These are phyloP conservation scores for Populus hybrid DNA, from an alignment of 441 rosid species.

Conservation along the genomic window DNA sequence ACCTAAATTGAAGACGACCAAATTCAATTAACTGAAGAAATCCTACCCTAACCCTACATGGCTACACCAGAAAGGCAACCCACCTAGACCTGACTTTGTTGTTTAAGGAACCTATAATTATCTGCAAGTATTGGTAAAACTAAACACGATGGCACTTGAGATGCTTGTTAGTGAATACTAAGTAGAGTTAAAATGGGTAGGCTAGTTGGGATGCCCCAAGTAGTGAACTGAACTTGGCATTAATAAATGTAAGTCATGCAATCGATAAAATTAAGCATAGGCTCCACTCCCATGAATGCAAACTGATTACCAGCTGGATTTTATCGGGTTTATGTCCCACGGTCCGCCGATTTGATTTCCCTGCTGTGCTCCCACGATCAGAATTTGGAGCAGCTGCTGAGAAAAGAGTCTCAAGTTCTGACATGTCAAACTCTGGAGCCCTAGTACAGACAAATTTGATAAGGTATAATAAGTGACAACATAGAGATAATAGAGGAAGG, in stretches of 20 bases:
- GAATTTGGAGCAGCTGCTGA: conserved; percentile 62
- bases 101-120: not conserved
- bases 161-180: not conserved
- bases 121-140: not conserved
- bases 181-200: not conserved
- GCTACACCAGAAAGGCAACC: not conserved
- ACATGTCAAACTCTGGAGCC: conserved; percentile 85
- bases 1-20: not conserved
- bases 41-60: not conserved
- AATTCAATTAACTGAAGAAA: not conserved
- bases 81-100: not conserved
- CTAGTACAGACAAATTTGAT: conserved; percentile 32
- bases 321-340: conserved; percentile 65
- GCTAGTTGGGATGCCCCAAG: not conserved
- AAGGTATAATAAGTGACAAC: not conserved
- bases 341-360: conserved; percentile 48
- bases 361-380: conserved; percentile 37
- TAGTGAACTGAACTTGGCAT: not conserved
- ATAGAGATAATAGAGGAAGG: not conserved
- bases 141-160: not conserved
- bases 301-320: conserved; percentile 84
- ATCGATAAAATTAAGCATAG: conserved; percentile 1
- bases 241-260: not conserved
- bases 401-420: conserved; percentile 91
- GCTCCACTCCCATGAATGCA: conserved; percentile 6